phyloP scores from a whole-genome alignment of 2,329 filamentous ascomycete genomes.

The Cladophialophora psammophila region DNA sequence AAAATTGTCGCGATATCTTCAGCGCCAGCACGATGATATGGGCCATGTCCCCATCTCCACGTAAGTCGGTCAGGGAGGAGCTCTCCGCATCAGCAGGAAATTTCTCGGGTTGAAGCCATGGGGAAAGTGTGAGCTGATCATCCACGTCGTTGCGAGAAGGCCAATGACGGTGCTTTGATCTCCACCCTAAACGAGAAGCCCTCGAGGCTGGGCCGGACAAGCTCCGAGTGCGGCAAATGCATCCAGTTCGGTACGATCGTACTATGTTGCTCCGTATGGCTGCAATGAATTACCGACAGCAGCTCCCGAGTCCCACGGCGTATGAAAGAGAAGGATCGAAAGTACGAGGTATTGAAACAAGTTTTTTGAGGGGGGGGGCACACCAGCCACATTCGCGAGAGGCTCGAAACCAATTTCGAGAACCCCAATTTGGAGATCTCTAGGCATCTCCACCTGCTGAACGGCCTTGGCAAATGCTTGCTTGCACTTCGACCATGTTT shows the following conservation, averaged over 20 bases:
- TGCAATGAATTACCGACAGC: background rate
- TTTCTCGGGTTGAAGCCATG: slow-evolving; percentile 9
- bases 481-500: slow-evolving; percentile 4
- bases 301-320: background rate
- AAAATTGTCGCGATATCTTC: background rate
- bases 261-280: background rate
- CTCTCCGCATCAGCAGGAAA: slow-evolving; percentile 23
- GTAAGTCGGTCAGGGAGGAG: background rate
- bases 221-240: background rate
- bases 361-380: background rate
- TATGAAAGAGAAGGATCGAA: background rate
- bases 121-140: background rate
- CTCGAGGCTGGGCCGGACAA: background rate
- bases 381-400: background rate
- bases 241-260: background rate
- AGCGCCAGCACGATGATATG: background rate
- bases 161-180: background rate
- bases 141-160: background rate
- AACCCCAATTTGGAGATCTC: background rate
- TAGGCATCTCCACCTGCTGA: background rate
- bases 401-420: background rate
- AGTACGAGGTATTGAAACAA: background rate
- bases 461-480: slow-evolving; percentile 4
- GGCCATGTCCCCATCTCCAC: slow-evolving; percentile 9
- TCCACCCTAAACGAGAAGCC: background rate